Evolutionary conservation across 768 basidiomycete genomes (phyloP), one percentile per base, ranked within the genome.

Genomic region (Mycena sanguinolenta): DNA sequence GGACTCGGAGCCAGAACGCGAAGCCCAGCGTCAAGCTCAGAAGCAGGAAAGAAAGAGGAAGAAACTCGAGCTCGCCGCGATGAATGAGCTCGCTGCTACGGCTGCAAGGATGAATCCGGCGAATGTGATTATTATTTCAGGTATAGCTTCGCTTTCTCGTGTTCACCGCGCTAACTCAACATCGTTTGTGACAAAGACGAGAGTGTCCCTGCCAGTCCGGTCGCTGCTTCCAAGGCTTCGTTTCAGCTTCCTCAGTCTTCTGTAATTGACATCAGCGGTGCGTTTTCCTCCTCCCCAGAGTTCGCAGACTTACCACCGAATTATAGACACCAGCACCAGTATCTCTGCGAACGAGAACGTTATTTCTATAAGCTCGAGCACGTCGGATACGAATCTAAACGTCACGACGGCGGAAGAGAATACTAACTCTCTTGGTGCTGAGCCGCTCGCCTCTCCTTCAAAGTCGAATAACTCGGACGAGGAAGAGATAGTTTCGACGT

Each of bases 1-100:
- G 32, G 92, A 94, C 79, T 93, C 92, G 0, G 92, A 93, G 77
- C 91, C 91, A 23, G 92, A 93, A 77, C 83, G 91, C 65, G 86
- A 88, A 73, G 81, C 79, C 71, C 57, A 74, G 44, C 82, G 77
- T 73, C 75, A 58, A 79, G 78, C 73, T 36, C 71, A 68, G 72
- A 57, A 69, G 59, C 39, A 25, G 27, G 73, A 73, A 58, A 73
- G 75, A 73, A 79, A 75, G 63, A 69, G 65, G 38, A 69, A 75
- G 58, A 77, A 77, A 59, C 68, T 70, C 64, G 55, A 77, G 61
- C 68, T 70, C 64, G 55, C 13, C 57, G 63, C 65, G 50, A 53
- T 58, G 52, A 44, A 55, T 25, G 55, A 39, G 28, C 25, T 32
- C 32, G 30, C 52, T 27, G 16, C 55, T 3, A 52, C 44, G 28